A percentile compares a stretch with the other conserved stretches of the same genome.
phyloP scores from a whole-genome alignment of 768 basidiomycete genomes.

The Naganishia onofrii region DNA sequence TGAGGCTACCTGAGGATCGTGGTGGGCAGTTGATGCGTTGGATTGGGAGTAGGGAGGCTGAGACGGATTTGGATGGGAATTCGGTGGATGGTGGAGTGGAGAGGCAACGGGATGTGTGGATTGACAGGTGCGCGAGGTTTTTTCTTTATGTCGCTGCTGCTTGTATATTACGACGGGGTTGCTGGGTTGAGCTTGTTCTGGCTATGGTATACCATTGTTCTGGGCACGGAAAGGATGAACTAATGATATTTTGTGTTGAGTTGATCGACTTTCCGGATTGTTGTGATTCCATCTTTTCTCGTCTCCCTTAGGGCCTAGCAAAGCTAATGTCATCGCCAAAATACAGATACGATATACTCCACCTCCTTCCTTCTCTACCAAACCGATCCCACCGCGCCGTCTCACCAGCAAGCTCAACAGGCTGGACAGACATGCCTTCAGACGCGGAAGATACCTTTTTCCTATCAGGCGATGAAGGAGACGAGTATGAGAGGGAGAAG shows the following conservation, averaged over 20 bases:
- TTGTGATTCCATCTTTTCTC: neutral
- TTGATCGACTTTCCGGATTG: neutral
- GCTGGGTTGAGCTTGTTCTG: neutral
- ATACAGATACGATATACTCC: conserved; percentile 72
- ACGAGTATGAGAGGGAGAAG: conserved; percentile 68
- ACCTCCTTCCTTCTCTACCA: conserved; percentile 64
- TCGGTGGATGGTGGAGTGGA: conserved; percentile 31
- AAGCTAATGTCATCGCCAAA: neutral
- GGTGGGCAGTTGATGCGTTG: conserved; percentile 18
- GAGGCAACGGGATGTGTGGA: conserved; percentile 59
- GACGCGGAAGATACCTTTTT: conserved; percentile 84
- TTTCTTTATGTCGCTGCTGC: conserved; percentile 31
- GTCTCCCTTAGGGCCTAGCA: neutral
- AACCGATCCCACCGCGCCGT: conserved; percentile 32
- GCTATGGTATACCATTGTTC: neutral
- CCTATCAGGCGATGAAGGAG: conserved; percentile 64
- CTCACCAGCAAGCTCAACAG: conserved; percentile 56
- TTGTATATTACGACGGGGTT: neutral
- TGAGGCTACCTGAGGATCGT: neutral
- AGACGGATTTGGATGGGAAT: conserved; percentile 5
- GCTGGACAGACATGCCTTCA: conserved; percentile 82
- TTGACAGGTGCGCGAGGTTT: conserved; percentile 71
- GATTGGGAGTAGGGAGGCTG: conserved; percentile 1
- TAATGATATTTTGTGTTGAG: neutral
- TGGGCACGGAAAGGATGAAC: neutral